Evolutionary conservation across 2,329 filamentous ascomycete genomes (phyloP).

Genomic region (Trichoderma asperellum): DNA sequence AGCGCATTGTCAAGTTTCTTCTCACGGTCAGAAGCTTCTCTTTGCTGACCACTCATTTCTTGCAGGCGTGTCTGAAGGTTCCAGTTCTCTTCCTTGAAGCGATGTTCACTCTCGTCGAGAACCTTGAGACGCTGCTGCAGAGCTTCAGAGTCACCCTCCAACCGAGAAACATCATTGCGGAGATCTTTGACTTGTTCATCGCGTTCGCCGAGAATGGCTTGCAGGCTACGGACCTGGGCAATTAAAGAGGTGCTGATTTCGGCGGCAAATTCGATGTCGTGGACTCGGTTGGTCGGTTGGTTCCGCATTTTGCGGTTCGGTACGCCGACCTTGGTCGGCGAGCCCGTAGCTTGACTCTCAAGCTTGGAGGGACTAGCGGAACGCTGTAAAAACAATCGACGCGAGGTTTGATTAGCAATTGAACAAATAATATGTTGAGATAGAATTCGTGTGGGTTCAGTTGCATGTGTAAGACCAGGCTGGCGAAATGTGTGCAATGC

Average conservation of each 20-base stretch:
- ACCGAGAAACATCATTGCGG: conserved; percentile 72
- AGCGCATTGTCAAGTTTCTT: conserved; percentile 77
- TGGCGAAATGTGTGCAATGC: neutral
- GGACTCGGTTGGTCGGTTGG: conserved; percentile 82
- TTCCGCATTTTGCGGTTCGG: conserved; percentile 89
- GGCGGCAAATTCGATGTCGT: conserved; percentile 97
- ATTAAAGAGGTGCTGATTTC: conserved; percentile 96
- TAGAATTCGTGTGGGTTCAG: neutral
- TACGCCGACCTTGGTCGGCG: conserved; percentile 85
- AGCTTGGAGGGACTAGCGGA: conserved; percentile 77
- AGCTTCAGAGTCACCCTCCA: conserved; percentile 81
- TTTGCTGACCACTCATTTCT: conserved; percentile 73
- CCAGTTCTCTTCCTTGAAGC: conserved; percentile 99
- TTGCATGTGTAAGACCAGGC: neutral
- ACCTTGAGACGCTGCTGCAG: conserved; percentile 79
- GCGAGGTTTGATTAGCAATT: conserved; percentile 1
- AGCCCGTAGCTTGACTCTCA: conserved; percentile 80
- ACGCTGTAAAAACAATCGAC: conserved; percentile 50
- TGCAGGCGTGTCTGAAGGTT: conserved; percentile 91
- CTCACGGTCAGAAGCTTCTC: conserved; percentile 79
- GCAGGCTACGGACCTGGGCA: conserved; percentile 89
- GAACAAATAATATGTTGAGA: neutral
- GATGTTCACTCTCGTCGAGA: conserved; percentile 90
- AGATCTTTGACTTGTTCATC: conserved; percentile 81
- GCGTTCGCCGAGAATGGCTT: conserved; percentile 80